phyloP scores from a whole-genome alignment of 768 basidiomycete genomes.

The Lanmaoa rubissima region DNA sequence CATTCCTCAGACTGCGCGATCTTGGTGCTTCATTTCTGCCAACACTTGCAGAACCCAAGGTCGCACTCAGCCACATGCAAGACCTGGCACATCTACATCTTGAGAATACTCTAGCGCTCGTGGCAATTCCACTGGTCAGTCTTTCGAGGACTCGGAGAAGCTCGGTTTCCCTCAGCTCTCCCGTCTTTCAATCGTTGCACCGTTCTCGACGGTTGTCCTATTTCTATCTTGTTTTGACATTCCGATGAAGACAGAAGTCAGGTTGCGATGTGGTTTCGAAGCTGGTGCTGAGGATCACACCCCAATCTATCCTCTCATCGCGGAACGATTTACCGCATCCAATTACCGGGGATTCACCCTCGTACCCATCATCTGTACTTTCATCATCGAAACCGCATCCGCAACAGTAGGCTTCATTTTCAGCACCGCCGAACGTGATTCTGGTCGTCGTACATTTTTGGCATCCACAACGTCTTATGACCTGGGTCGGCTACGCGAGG shows the following conservation, averaged over 20 bases:
- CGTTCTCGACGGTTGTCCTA: conserved; percentile 15
- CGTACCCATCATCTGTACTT: conserved; percentile 13
- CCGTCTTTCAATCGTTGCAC: conserved; percentile 18
- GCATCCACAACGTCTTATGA: conserved; percentile 7
- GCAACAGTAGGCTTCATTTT: conserved; percentile 16
- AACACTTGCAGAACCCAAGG: conserved; percentile 31
- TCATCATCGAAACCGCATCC: conserved; percentile 8
- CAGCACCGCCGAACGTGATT: conserved; percentile 12
- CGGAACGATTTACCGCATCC: conserved; percentile 12
- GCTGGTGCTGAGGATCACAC: not conserved
- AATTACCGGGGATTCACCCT: not conserved
- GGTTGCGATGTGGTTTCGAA: conserved; percentile 16
- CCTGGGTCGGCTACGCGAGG: too few species aligned
- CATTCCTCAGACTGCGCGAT: conserved; percentile 36
- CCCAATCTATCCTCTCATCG: conserved; percentile 14
- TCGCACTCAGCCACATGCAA: conserved; percentile 36
- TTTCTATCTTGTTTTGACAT: too few species aligned
- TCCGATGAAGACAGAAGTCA: too few species aligned
- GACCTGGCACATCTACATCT: conserved; percentile 35
- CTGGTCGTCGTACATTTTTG: conserved; percentile 7
- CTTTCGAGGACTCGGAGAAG: not conserved
- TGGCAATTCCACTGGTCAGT: not conserved
- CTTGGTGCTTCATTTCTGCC: conserved; percentile 28
- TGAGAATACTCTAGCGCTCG: conserved; percentile 31
- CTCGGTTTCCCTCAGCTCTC: conserved; percentile 11